Conservation (phyloP, 805 yeast species). For the Ogataea pignaliae region DNA sequence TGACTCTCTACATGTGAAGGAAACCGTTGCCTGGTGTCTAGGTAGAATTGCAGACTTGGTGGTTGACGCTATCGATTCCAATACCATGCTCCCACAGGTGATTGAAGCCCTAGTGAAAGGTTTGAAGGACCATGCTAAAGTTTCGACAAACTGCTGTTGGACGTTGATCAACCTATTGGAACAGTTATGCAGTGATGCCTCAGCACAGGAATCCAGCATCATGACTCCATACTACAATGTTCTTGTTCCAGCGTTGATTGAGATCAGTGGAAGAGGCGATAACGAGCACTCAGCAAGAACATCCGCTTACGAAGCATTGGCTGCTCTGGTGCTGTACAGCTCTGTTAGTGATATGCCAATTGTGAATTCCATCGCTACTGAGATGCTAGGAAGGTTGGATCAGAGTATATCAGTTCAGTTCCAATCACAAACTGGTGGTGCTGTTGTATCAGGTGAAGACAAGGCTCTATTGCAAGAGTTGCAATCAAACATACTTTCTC, state of each 20-base stretch:
- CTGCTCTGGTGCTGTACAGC: conserved; percentile 73
- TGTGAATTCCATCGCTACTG: conserved; percentile 70
- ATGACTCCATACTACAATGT: conserved; percentile 71
- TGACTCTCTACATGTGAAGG: conserved; percentile 78
- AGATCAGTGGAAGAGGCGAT: conserved; percentile 65
- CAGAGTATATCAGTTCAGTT: conserved; percentile 62
- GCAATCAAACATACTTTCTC: conserved; percentile 74
- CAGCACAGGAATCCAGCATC: conserved; percentile 46
- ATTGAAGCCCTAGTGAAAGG: conserved; percentile 73
- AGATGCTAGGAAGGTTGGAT: conserved; percentile 68
- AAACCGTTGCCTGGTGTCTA: conserved; percentile 97
- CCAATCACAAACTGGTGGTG: conserved; percentile 24
- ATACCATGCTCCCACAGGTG: conserved; percentile 62
- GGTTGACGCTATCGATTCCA: conserved; percentile 67
- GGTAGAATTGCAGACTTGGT: conserved; percentile 92
- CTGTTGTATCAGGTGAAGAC: conserved; percentile 51
- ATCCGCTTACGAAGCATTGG: conserved; percentile 93
- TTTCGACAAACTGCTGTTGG: conserved; percentile 98
- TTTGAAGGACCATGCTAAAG: conserved; percentile 87
- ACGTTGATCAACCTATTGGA: conserved; percentile 87
- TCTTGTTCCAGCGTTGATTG: conserved; percentile 65
- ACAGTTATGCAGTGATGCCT: conserved; percentile 60
- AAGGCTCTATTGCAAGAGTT: conserved; percentile 79
- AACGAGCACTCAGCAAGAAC: conserved; percentile 88
- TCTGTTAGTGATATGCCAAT: conserved; percentile 64